phyloP scores from a whole-genome alignment of 2,329 filamentous ascomycete species.

The Hymenotorrendiella dingleyae region DNA sequence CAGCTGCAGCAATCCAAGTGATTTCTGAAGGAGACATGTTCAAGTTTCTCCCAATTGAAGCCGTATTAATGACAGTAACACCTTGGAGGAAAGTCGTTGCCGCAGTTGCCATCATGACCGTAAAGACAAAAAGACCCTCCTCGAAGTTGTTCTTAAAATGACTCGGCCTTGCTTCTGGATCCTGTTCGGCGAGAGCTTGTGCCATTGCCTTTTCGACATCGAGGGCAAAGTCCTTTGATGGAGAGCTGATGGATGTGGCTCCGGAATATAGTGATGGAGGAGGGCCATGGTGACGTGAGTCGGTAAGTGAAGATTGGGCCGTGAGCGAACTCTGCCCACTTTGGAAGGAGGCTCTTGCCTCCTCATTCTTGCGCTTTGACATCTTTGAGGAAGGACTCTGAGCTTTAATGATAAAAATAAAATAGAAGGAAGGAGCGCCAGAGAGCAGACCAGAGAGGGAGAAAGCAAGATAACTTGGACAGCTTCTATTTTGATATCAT shows the following conservation, averaged over 20 bases:
- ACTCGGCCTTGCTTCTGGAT: constrained; percentile 19
- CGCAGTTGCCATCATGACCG: constrained; percentile 59
- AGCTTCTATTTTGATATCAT: too few species aligned
- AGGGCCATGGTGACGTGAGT: too few species aligned
- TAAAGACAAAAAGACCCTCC: constrained; percentile 25
- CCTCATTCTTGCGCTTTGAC: too few species aligned
- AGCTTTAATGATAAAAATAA: too few species aligned
- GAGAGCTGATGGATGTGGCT: not conserved
- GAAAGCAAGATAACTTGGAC: too few species aligned
- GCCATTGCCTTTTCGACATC: constrained; percentile 25
- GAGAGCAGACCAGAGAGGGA: too few species aligned
- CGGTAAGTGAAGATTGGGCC: too few species aligned
- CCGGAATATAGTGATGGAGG: not conserved
- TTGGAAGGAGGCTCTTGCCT: too few species aligned
- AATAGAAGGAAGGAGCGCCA: too few species aligned
- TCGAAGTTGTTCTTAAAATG: constrained; percentile 20
- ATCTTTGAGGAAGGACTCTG: too few species aligned
- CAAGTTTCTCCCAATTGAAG: constrained; percentile 53
- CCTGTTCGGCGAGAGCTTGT: constrained; percentile 13
- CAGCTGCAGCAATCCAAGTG: constrained; percentile 61
- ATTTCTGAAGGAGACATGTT: constrained; percentile 60
- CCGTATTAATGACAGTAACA: constrained; percentile 54
- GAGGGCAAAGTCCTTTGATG: constrained; percentile 4
- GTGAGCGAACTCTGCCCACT: too few species aligned
- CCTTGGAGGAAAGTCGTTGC: constrained; percentile 56